Conservation (phyloP, 2,329 filamentous ascomycete genomes). For the Colletotrichum acutatum region DNA sequence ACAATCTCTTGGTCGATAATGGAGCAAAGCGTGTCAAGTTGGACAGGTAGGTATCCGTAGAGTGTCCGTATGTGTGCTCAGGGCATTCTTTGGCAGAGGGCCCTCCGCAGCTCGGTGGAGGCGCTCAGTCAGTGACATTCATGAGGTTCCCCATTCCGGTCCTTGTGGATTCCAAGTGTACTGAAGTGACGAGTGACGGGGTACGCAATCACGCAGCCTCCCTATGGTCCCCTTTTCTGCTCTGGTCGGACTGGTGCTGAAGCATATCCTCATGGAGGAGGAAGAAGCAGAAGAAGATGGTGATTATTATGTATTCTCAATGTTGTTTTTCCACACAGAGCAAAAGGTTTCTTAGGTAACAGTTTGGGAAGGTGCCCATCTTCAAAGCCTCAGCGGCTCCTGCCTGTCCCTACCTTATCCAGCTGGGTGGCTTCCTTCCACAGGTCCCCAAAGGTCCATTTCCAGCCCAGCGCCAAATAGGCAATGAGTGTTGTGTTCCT, state of each 20-base stretch:
- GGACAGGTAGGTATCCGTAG: background rate
- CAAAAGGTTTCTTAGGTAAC: background rate
- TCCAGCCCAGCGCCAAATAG: background rate
- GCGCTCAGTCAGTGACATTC: constrained; percentile 15
- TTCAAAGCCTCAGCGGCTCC: background rate
- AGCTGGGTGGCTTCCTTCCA: background rate
- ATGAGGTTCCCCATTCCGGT: background rate
- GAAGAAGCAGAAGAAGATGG: too few species aligned
- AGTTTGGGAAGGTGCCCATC: background rate
- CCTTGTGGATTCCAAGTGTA: background rate
- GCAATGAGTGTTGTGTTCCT: background rate
- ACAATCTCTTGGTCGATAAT: background rate
- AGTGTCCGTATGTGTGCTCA: background rate
- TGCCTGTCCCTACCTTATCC: background rate
- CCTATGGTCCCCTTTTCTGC: background rate
- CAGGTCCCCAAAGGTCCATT: background rate
- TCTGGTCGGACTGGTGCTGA: background rate
- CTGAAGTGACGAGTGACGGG: too few species aligned
- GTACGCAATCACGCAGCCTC: background rate
- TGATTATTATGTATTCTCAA: too few species aligned
- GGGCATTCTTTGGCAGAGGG: background rate
- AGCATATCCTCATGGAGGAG: background rate
- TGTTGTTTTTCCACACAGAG: too few species aligned
- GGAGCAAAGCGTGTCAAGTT: background rate
- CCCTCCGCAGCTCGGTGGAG: background rate